Evolutionary conservation across 306 rosid species (phyloP), one percentile per base, ranked within the genome.

Genomic region (Sindora glabra): DNA sequence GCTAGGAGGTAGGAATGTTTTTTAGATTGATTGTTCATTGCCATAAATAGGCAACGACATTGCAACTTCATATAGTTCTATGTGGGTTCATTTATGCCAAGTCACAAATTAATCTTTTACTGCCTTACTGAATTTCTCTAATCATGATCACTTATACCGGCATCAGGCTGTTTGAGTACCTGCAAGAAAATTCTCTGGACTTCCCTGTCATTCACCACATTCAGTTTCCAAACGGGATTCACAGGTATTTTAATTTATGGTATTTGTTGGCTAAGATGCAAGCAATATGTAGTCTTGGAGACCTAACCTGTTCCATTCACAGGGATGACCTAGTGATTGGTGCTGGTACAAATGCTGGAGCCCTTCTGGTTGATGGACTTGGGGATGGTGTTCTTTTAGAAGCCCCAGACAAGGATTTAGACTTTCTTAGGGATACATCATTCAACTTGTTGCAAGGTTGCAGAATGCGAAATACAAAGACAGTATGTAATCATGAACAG

Each of bases 401-500:
- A 58, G 96, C 95, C 67, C 54, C 72, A 17, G 94, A 86, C 77
- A 77, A 86, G 73, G 99, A 92, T 70, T 86, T 92, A 37, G 94
- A 92, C 40, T 89, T 89, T 57, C 70, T 92, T 22, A 84, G 96
- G 69, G 80, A 86, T 39, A 89, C 99, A 46, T 92, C 99, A 62
- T 92, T 92, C 90, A 92, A 92, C 74, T 79, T 92, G 70, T 86
- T 92, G 48, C 99, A 92, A 79, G 99, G 99, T 45, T 92, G 99
- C 83, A 73, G 99, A 82, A 92, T 92, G 99, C 81, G 99, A 51
- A 92, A 92, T 50, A 92, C 99, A 17, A 92, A 92, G 79, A 92
- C 99, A 57, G 99, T 92, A 85, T 22, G 65, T 71, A 34, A 60
- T 3, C 42, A 8, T 55, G 19, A 11, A 33, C 18, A 26, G 7